A percentile compares a stretch with the other conserved stretches of the same genome.
Evolutionary conservation across 108 stramenopile genomes (phyloP).

Genomic region (Nitzschia palea): DNA sequence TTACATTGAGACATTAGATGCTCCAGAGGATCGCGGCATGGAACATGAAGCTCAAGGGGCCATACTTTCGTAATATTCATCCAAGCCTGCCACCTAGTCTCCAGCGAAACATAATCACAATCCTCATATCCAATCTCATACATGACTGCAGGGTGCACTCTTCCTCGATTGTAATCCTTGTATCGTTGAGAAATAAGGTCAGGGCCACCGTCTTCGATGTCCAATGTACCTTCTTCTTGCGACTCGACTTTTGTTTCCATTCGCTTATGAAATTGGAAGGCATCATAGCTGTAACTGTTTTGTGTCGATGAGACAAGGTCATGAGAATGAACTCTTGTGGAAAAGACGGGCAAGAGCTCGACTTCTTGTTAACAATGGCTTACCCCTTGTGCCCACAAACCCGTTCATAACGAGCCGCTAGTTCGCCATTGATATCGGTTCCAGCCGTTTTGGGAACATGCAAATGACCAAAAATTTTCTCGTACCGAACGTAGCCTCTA

Average conservation of each 20-base stretch:
- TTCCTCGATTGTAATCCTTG: slow-evolving; percentile 15
- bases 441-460: slow-evolving; percentile 47
- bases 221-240: neutral
- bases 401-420: slow-evolving; percentile 39
- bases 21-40: slow-evolving; percentile 44
- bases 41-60: slow-evolving; percentile 38
- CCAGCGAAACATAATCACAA: slow-evolving; percentile 40
- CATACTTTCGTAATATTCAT: neutral
- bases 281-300: slow-evolving; percentile 3
- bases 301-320: too few relatives aligned
- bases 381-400: slow-evolving; percentile 51
- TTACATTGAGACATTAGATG: slow-evolving; percentile 43
- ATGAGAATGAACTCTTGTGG: too few relatives aligned
- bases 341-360: too few relatives aligned
- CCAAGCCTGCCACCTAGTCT: neutral
- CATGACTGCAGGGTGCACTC: slow-evolving; percentile 17
- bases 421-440: slow-evolving; percentile 29
- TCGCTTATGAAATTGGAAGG: neutral
- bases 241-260: neutral
- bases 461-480: slow-evolving; percentile 26
- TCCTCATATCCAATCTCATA: slow-evolving; percentile 32
- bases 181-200: neutral
- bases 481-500: slow-evolving; percentile 4
- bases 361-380: too few relatives aligned
- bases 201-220: neutral